These are phyloP conservation scores for Drechslerella dactyloides DNA, from an alignment of 2,329 filamentous ascomycete species.

Conservation along the genomic window DNA sequence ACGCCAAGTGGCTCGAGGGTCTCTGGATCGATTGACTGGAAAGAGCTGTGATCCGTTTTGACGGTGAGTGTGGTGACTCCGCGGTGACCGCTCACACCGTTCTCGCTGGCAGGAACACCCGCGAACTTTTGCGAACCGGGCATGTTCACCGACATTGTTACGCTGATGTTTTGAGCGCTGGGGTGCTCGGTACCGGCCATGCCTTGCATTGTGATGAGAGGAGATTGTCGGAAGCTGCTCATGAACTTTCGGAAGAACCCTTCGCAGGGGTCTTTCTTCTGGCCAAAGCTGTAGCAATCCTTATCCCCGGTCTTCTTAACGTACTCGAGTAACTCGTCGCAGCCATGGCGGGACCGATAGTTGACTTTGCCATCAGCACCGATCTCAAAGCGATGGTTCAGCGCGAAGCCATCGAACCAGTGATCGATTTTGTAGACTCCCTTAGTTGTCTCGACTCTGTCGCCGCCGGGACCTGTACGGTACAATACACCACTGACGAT, in stretches of 20 bases:
- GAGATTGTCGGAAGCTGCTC: constrained; percentile 63
- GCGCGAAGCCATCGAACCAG: constrained; percentile 81
- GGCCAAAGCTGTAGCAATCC: constrained; percentile 69
- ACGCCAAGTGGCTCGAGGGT: constrained; percentile 75
- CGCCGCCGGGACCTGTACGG: constrained; percentile 74
- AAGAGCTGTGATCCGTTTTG: constrained; percentile 65
- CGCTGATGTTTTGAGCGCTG: constrained; percentile 66
- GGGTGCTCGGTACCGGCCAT: constrained; percentile 53
- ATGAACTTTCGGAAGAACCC: constrained; percentile 75
- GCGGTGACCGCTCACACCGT: constrained; percentile 52
- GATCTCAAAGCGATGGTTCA: constrained; percentile 76
- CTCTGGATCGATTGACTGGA: constrained; percentile 70
- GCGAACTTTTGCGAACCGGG: constrained; percentile 60
- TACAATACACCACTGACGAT: constrained; percentile 72
- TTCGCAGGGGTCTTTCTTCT: constrained; percentile 75
- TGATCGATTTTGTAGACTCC: constrained; percentile 71
- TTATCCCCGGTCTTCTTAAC: constrained; percentile 68
- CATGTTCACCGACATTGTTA: constrained; percentile 70
- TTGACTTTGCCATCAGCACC: constrained; percentile 61
- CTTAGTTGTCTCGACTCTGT: constrained; percentile 67
- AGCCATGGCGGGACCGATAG: constrained; percentile 75
- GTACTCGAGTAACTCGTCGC: constrained; percentile 68
- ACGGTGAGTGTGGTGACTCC: constrained; percentile 60
- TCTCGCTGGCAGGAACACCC: constrained; percentile 17
- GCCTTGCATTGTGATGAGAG: constrained; percentile 17